Percentiles rank a stretch among this genome's conserved stretches.
These are phyloP conservation scores for Sporothrix dimorphospora DNA, from an alignment of 2,329 filamentous ascomycete genomes.

Conservation along the genomic window DNA sequence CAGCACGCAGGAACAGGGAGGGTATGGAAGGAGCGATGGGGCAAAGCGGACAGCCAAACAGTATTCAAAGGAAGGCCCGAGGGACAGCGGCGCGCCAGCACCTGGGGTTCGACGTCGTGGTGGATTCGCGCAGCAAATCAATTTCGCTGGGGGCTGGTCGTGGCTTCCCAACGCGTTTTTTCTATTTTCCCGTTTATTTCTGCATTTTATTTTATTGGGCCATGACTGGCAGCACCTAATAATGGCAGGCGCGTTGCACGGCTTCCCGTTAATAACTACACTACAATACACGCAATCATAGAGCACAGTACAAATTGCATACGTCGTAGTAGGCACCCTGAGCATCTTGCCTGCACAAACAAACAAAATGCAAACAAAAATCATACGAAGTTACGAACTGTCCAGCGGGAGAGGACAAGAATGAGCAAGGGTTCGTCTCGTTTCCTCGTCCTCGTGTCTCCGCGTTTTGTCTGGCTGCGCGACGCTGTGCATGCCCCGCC, in stretches of 20 bases:
- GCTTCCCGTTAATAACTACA: neutral
- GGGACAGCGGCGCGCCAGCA: neutral
- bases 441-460: constrained; percentile 1
- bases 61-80: constrained; percentile 3
- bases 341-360: neutral
- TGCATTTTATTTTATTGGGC: neutral
- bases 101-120: constrained; percentile 14
- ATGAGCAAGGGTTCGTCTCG: neutral
- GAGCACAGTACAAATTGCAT: too few relatives aligned
- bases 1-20: constrained; percentile 13
- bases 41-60: neutral
- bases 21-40: neutral
- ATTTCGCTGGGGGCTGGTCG: neutral
- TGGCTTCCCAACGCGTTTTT: constrained; percentile 19
- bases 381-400: neutral
- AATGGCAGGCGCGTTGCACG: constrained; percentile 1
- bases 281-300: neutral
- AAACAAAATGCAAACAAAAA: neutral
- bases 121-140: constrained; percentile 24
- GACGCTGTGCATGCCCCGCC: neutral
- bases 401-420: neutral
- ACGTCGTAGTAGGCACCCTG: too few relatives aligned
- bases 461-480: neutral
- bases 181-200: constrained; percentile 5
- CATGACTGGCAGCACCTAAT: neutral